Percentiles rank a stretch among this genome's conserved stretches.
phyloP scores from a whole-genome alignment of 495 filamentous ascomycete genomes.

The Neurospora sp. region DNA sequence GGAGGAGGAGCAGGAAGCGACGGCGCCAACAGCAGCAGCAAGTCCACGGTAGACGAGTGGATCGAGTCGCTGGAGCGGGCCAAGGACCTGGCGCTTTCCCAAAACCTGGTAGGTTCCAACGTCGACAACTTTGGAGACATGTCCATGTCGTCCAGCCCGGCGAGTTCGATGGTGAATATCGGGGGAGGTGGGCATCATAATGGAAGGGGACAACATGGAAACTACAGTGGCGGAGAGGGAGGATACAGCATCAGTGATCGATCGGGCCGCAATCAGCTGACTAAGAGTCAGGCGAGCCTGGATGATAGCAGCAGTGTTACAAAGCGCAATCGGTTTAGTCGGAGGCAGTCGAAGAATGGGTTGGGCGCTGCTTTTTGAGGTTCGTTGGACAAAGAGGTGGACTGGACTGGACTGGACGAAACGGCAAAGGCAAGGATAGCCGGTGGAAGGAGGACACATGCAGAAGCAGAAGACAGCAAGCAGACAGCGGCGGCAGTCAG shows the following conservation, averaged over 20 bases:
- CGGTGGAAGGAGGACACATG: neutral
- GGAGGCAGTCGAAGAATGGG: constrained; percentile 81
- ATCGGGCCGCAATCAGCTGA: constrained; percentile 39
- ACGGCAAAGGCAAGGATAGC: neutral
- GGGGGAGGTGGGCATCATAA: neutral
- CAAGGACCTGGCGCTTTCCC: constrained; percentile 66
- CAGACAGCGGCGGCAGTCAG: neutral
- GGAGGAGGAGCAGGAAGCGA: neutral
- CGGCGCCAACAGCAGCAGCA: constrained; percentile 20
- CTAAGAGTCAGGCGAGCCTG: constrained; percentile 44
- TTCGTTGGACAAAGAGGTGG: neutral
- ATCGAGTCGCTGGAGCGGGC: constrained; percentile 73
- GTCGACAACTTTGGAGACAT: constrained; percentile 69
- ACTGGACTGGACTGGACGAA: too few species aligned
- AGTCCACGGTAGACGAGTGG: constrained; percentile 69
- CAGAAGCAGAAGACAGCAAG: neutral
- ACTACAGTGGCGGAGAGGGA: neutral
- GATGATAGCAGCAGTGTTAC: constrained; percentile 39
- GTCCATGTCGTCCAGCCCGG: constrained; percentile 60
- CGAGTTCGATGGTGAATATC: constrained; percentile 52
- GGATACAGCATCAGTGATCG: constrained; percentile 36
- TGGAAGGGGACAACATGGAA: neutral
- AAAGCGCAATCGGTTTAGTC: constrained; percentile 71
- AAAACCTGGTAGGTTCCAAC: constrained; percentile 51
- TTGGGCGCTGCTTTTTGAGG: constrained; percentile 48